Evolutionary conservation across 2,329 filamentous ascomycete genomes (phyloP), one percentile per base, ranked within the genome.

Genomic region (Chlorencoelia australis): DNA sequence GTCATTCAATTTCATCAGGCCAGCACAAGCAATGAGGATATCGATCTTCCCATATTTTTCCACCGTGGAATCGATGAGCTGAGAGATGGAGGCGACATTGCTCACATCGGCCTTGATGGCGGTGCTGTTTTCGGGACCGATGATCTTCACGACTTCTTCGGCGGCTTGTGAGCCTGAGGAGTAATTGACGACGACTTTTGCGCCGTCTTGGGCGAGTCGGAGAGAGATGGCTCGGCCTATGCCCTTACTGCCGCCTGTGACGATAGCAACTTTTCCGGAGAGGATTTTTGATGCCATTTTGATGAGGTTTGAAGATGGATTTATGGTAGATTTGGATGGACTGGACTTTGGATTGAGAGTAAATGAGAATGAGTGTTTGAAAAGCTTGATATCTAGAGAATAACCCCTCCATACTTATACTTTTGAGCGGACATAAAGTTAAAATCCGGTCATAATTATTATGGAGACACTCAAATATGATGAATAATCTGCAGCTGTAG

Each of bases 121-220:
- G 15, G 72, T 52, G 5, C 67, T 66, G 4, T 64, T 61, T 33
- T 67, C 58, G 3, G 54, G 30, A 11, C 70, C 69, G 24, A 74
- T 67, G 26, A 64, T 44, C 4, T 59, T 33, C 21, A 77, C 64
- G 1, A 78, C 52, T 6, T 59, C 57, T 5, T 71, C 60, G 2
- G 74, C 71, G 0, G 65, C 57, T 3, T 51, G 45, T 21, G 56
- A 40, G 49, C 71, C 64, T 29, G 58, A 61, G 14, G 60, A 55
- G 58, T 78, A 79, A 57, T 77, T 78, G 44, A 79, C 62, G 27
- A 77, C 61, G 24, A 79, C 67, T 45, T 60, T 68, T 48, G 69
- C 69, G 20, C 74, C 74, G 35, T 68, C 65, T 41, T 62, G 59
- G 49, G 69, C 71, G 26, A 77, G 68, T 41, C 69, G 66, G 37